Evolutionary conservation across 495 filamentous ascomycete genomes (phyloP).

Genomic region (Penicillium chermesinum): DNA sequence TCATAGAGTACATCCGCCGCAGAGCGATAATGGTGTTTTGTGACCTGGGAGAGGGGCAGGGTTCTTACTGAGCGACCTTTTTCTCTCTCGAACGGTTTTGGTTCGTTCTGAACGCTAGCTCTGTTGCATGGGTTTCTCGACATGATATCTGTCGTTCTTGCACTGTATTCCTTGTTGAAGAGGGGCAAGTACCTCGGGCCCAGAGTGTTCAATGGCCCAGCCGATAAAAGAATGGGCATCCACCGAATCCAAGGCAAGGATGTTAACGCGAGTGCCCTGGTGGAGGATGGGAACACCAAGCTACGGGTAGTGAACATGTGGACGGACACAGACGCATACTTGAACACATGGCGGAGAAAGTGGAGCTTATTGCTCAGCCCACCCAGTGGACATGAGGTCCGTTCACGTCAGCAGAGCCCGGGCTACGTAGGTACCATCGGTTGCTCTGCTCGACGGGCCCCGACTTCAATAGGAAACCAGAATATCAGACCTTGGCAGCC

Average conservation of each 20-base stretch:
- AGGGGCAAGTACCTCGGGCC: slow-evolving; percentile 2
- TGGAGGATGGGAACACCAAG: too few species aligned
- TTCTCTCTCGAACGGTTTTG: slow-evolving; percentile 52
- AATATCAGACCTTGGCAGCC: too few species aligned
- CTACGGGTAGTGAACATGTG: too few species aligned
- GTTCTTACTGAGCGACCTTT: slow-evolving; percentile 42
- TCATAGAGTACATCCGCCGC: not conserved
- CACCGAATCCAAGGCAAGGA: not conserved
- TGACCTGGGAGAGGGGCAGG: slow-evolving; percentile 1
- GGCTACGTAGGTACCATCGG: too few species aligned
- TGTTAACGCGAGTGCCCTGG: too few species aligned
- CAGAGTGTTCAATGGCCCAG: slow-evolving; percentile 1
- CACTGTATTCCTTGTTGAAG: not conserved
- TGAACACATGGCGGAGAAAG: too few species aligned
- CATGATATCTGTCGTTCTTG: slow-evolving; percentile 44
- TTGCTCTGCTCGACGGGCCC: too few species aligned
- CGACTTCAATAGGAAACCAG: too few species aligned
- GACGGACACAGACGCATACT: too few species aligned
- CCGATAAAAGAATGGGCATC: not conserved
- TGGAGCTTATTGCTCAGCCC: too few species aligned
- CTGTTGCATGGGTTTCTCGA: slow-evolving; percentile 58
- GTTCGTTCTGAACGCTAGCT: slow-evolving; percentile 46
- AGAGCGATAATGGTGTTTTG: not conserved
- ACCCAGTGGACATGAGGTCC: too few species aligned
- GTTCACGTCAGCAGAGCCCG: too few species aligned